Evolutionary conservation across 208 protist species (phyloP).

Genomic region (Leishmania braziliensis): DNA sequence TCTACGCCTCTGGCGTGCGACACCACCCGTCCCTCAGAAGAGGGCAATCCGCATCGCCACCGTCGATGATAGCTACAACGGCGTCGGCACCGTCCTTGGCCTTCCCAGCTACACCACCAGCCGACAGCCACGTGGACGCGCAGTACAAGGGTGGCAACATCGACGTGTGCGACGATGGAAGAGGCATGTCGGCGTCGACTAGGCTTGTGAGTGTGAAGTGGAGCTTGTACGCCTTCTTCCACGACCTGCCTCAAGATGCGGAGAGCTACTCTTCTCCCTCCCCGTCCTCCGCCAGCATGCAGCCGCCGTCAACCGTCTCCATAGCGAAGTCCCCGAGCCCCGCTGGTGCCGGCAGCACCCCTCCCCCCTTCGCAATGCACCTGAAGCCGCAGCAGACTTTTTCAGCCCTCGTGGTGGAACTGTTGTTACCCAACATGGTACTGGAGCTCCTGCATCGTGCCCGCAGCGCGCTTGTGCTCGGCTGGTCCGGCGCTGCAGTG

Average conservation of each 20-base stretch:
- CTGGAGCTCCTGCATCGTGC: conserved; percentile 12
- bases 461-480: neutral
- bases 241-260: neutral
- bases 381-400: conserved; percentile 12
- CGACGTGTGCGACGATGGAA: neutral
- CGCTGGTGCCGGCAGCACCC: neutral
- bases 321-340: neutral
- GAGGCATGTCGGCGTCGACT: neutral
- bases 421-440: conserved; percentile 28
- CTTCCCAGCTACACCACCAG: neutral
- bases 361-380: neutral
- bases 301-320: neutral
- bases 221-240: neutral
- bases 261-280: neutral
- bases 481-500: conserved; percentile 2
- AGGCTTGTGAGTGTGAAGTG: neutral
- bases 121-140: neutral
- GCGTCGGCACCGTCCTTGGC: neutral
- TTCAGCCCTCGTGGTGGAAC: conserved; percentile 17
- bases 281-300: neutral
- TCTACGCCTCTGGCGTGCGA: conserved; percentile 28
- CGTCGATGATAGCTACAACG: neutral
- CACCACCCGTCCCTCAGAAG: neutral
- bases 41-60: neutral
- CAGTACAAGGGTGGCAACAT: neutral